Percentiles rank a stretch among this genome's conserved stretches.
Evolutionary conservation across 352 stramenopile genomes (phyloP).

Genomic region (Phytophthora multivora): DNA sequence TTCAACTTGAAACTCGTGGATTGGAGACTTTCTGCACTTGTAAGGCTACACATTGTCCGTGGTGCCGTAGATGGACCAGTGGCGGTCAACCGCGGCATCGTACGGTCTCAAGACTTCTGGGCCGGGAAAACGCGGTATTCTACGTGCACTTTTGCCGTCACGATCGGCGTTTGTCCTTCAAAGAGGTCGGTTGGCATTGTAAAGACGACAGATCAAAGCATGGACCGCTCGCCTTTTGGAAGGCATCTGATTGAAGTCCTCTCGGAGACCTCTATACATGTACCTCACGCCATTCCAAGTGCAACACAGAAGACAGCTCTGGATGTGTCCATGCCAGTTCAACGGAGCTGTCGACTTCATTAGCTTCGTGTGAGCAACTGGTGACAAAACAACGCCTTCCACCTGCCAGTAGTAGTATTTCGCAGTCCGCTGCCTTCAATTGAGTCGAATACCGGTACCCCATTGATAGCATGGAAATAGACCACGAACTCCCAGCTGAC

Average conservation of each 20-base stretch:
- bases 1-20: no score
- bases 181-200: background rate
- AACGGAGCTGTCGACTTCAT: background rate
- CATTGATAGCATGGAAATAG: background rate
- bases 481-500: background rate
- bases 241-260: constrained; percentile 5
- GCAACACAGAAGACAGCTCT: background rate
- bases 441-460: background rate
- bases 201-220: background rate
- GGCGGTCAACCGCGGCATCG: background rate
- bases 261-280: background rate
- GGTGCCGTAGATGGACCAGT: background rate
- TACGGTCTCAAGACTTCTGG: constrained; percentile 8
- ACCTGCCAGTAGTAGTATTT: background rate
- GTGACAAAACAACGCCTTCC: background rate
- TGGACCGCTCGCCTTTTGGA: background rate
- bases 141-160: constrained; percentile 7
- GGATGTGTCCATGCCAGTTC: background rate
- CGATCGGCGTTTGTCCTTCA: background rate
- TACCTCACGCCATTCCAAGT: background rate
- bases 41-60: no score
- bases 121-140: constrained; percentile 2
- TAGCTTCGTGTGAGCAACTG: no score
- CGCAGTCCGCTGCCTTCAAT: no score
- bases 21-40: no score